Percentiles rank a stretch among this genome's conserved stretches.
These are phyloP conservation scores for Rhynchospora pubera DNA, from an alignment of 176 grass and related monocot species.

Conservation along the genomic window DNA sequence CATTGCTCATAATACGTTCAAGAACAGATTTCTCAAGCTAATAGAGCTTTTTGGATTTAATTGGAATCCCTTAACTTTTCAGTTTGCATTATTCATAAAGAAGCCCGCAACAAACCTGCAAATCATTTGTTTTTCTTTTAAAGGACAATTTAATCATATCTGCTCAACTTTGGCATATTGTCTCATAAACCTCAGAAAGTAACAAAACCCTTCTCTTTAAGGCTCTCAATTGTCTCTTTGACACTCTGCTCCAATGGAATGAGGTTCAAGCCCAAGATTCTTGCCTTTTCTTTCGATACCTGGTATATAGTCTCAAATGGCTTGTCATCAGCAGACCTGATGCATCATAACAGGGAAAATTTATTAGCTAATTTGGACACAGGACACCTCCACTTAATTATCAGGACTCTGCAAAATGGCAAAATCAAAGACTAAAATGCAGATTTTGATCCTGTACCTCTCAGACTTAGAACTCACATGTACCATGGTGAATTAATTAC, in stretches of 20 bases:
- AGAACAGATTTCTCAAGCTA: neutral
- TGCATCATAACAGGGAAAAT: neutral
- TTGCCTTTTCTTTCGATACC: neutral
- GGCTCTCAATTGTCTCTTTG: constrained; percentile 49
- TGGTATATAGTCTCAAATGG: constrained; percentile 13
- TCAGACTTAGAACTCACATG: neutral
- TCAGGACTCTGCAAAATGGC: neutral
- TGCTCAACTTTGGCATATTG: too few relatives aligned
- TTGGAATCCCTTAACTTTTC: neutral
- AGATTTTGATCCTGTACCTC: neutral
- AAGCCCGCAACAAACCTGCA: too few relatives aligned
- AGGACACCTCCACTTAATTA: neutral
- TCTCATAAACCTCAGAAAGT: neutral
- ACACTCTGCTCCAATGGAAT: constrained; percentile 29
- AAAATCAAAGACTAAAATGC: neutral
- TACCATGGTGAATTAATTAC: neutral
- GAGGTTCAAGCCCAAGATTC: constrained; percentile 20
- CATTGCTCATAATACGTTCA: too few relatives aligned
- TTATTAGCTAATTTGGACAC: neutral
- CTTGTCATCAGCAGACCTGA: constrained; percentile 16
- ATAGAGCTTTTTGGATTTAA: too few relatives aligned
- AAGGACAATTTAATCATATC: too few relatives aligned
- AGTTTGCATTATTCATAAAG: too few relatives aligned
- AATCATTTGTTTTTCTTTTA: neutral
- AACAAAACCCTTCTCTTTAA: constrained; percentile 56